Percentiles rank a stretch among this genome's conserved stretches.
Evolutionary conservation across 1,139 yeast species (phyloP).

Genomic region (Yamadazyma epiphylla): DNA sequence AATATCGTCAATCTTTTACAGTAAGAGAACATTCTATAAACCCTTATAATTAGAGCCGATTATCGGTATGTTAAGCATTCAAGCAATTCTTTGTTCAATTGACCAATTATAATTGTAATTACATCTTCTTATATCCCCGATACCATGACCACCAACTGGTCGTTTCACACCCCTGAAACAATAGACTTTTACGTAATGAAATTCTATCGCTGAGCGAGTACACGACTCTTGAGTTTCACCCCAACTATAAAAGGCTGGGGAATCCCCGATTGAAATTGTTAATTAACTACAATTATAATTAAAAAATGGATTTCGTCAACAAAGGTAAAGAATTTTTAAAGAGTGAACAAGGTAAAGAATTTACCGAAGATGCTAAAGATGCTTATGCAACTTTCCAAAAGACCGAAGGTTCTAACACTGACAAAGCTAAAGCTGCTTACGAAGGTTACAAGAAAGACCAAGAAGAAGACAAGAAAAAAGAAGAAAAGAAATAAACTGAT

Average conservation of each 20-base stretch:
- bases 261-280: constrained; percentile 1
- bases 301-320: constrained; percentile 26
- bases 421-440: constrained; percentile 35
- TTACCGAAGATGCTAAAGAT: constrained; percentile 28
- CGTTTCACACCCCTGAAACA: too few relatives aligned
- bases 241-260: constrained; percentile 5
- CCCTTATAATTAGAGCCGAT: too few relatives aligned
- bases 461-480: constrained; percentile 12
- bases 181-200: background rate
- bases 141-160: too few relatives aligned
- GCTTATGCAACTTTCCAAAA: constrained; percentile 28
- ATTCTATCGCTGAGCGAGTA: background rate
- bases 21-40: too few relatives aligned
- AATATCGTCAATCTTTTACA: too few relatives aligned
- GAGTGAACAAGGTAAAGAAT: constrained; percentile 16
- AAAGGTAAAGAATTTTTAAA: constrained; percentile 34
- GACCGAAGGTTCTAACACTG: constrained; percentile 26
- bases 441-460: constrained; percentile 18
- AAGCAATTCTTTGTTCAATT: too few relatives aligned
- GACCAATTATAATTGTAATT: too few relatives aligned
- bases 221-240: constrained; percentile 1
- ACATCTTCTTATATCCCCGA: too few relatives aligned
- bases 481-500: constrained; percentile 8
- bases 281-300: constrained; percentile 3
- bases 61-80: too few relatives aligned